Evolutionary conservation across 2,329 filamentous ascomycete genomes (phyloP).

Genomic region (Alternaria postmessia): DNA sequence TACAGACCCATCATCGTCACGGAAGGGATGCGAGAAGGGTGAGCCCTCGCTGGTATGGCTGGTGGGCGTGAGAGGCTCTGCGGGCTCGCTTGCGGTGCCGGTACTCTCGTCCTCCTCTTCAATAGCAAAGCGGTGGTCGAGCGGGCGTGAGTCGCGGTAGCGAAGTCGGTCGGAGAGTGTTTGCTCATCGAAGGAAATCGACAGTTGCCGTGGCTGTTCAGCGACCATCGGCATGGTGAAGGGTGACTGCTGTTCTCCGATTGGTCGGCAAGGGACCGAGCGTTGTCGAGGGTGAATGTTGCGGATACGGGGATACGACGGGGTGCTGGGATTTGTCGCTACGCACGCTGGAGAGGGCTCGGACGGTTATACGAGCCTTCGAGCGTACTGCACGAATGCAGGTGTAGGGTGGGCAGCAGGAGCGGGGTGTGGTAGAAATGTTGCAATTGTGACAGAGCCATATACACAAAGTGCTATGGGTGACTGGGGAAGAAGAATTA

Average conservation of each 20-base stretch:
- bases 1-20: slow-evolving; percentile 37
- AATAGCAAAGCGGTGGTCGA: slow-evolving; percentile 41
- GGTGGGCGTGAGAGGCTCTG: slow-evolving; percentile 51
- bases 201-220: slow-evolving; percentile 23
- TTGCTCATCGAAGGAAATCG: slow-evolving; percentile 32
- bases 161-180: slow-evolving; percentile 30
- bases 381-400: slow-evolving; percentile 31
- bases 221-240: slow-evolving; percentile 37
- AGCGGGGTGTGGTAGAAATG: slow-evolving; percentile 26
- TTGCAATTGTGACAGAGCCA: slow-evolving; percentile 42
- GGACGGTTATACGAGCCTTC: slow-evolving; percentile 43
- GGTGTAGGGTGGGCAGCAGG: slow-evolving; percentile 29
- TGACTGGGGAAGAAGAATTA: not conserved
- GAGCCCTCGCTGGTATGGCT: slow-evolving; percentile 46
- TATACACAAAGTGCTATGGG: slow-evolving; percentile 34
- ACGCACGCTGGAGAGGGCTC: slow-evolving; percentile 47
- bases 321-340: slow-evolving; percentile 23
- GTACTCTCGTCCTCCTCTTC: slow-evolving; percentile 52
- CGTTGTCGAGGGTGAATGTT: slow-evolving; percentile 9
- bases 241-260: slow-evolving; percentile 17
- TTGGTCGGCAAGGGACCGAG: slow-evolving; percentile 10
- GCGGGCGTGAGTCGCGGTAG: slow-evolving; percentile 38
- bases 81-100: slow-evolving; percentile 50
- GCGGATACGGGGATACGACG: slow-evolving; percentile 15
- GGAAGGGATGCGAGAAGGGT: slow-evolving; percentile 41